Base-by-base conservation (phyloP, 2,329 filamentous ascomycete species). In the Ophiostoma sp. region DNA sequence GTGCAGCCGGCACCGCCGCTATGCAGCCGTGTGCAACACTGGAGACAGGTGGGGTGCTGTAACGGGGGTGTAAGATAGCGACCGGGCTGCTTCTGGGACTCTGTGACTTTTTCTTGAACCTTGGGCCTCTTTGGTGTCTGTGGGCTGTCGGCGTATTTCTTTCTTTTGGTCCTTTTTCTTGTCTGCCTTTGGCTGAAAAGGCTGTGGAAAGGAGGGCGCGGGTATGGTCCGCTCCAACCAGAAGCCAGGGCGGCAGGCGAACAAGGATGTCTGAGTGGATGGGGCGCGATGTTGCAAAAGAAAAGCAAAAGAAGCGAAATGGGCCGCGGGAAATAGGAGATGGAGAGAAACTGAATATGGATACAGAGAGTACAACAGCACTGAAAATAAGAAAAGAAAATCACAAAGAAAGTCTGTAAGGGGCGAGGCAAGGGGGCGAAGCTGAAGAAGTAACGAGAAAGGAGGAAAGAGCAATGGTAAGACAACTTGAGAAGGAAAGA, bases 141-240 rank as follows among this genome's bases (percentile, higher is more conserved):
- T 39, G 57, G 33, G 31, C 33, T n/a, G 55, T 59, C 28, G 57
- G 57, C 33, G 48, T 57, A n/a, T 48, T 22, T 25, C 17, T 6
- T 36, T 50, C 4, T 15, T 50, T 48, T n/a, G 48, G 2, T 45
- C 22, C n/a, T 31, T 59, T 36, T 36, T n/a, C 12, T 12, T 45
- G 25, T 36, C 6, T 50, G 25, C 45, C 55, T 63, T 48, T 36
- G 9, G 33, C 36, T 50, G 69, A 42, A 48, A 39, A 33, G 19
- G n/a, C 39, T 45, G 39, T n/a, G 25, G 42, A 36, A 45, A 45
- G 52, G 33, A 28, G 50, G 48, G 42, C 25, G 42, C 69, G 55
- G 69, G 42, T 50, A 9, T 63, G 69, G 57, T 71, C 69, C 69
- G 69, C 69, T 48, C 69, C 69, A 71, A 71, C 61, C 57, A 71